Evolutionary conservation across 352 stramenopile genomes (phyloP), one percentile per base, ranked within the genome.

Genomic region (Pseudoperonospora humuli): DNA sequence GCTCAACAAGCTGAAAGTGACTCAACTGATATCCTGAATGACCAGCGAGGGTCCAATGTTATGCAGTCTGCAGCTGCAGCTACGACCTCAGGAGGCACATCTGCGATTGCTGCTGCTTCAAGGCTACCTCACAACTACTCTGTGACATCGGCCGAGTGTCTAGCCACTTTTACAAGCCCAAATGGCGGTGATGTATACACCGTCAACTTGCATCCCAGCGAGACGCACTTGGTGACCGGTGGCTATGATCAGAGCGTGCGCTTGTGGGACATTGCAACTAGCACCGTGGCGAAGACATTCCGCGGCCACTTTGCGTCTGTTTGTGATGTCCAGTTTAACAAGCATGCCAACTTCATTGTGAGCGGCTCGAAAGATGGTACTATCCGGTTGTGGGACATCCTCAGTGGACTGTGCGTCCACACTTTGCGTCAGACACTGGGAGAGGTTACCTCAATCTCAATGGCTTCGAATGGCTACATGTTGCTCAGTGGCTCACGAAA

Each of bases 241-340:
- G 83, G 83, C 13, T 93, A 95, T 54, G 83, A 95, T 51, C 80
- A 92, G 50, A 85, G 78, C 31, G 80, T 95, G 23, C 80, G 79
- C 15, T 57, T 95, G 19, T 91, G 85, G 47, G 82, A 95, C 41
- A 85, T 93, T 47, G 57, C 68, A 10, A 93, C 76, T 8, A 74
- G 75, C 24, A 59, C 63, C 3, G 65, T 84, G 14, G 55, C 61
- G 21, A 93, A 93, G 63, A 89, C 75, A 0, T 93, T 95, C 43
- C 64, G 72, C 6, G 80, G 78, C 8, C 78, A 95, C 55, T 63
- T 75, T 18, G 80, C 83, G 10, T 87, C 76, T 0, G 80, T 95
- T 15, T 91, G 76, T 47, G 80, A 95, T 49, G 75, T 77, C n/a
- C 72, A 88, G 51, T 95, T 93, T 50, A 92, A 93, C 59, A 71